Conservation (phyloP, 768 basidiomycete species). For the Agrocybe praecox region DNA sequence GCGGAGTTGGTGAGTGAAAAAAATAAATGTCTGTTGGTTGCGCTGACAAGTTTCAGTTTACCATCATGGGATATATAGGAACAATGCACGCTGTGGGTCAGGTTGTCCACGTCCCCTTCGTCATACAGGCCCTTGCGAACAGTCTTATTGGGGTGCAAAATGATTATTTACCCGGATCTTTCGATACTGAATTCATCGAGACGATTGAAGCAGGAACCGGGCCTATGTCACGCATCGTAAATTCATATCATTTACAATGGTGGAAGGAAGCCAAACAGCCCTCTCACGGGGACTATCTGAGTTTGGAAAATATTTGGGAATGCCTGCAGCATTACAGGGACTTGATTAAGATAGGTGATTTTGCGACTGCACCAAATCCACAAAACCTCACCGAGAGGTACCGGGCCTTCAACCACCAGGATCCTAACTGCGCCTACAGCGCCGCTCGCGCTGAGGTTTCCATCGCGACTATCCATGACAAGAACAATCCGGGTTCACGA, state of each 20-base stretch:
- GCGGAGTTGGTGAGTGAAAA: neutral
- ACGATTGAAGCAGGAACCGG: neutral
- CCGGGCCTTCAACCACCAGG: neutral
- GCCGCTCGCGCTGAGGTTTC: neutral
- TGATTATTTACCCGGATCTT: neutral
- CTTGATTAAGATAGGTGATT: neutral
- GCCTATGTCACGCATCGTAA: neutral
- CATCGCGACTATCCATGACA: neutral
- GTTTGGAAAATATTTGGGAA: neutral
- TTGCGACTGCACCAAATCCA: neutral
- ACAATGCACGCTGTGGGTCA: neutral
- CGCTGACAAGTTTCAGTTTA: neutral
- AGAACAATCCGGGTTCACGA: neutral
- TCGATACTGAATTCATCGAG: neutral
- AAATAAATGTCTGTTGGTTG: too few species aligned
- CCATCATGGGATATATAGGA: neutral
- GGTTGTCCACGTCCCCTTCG: neutral
- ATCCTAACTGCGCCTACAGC: neutral
- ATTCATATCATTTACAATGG: neutral
- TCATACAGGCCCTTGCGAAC: neutral
- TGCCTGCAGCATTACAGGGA: neutral
- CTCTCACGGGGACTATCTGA: neutral
- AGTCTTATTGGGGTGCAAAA: neutral
- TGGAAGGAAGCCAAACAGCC: neutral
- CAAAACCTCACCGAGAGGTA: neutral